Evolutionary conservation across 1,284 basidiomycete species (phyloP), one percentile per base, ranked within the genome.

Genomic region (Kalmanozyma brasiliensis): DNA sequence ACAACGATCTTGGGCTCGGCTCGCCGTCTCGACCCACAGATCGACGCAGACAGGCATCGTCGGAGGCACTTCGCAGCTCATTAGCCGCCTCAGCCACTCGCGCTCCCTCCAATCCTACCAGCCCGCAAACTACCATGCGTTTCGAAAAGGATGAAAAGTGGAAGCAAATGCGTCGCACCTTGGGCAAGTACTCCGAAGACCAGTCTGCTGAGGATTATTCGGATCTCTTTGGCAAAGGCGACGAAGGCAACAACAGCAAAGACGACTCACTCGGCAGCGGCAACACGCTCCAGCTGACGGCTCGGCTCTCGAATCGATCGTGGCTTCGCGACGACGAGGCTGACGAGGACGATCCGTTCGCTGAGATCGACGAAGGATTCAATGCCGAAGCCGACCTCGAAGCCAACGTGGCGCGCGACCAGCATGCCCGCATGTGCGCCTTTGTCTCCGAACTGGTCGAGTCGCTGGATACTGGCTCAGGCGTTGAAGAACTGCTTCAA

Each of bases 391-490:
- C 69, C 8, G 76, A 78, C 29, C 38, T 76, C 34, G 76, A 78
- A 45, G 69, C 76, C n/a, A 78, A 78, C 30, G 63, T 78, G 11
- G 76, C 76, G 4, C 49, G 76, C 9, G 76, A 78, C 38, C 68
- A 78, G 49, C 68, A 77, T 73, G 94, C 95, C 1, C 87, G 93
- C 7, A 85, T 96, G 45, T 91, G 88, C 74, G 89, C 87, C 38
- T 87, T 87, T 40, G 90, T 97, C 55, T 90, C 89, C 68, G 89
- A 90, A 67, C 86, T 95, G 57, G 90, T 98, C 40, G 93, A 95
- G 73, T 88, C 92, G 80, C 87, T 94, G 19, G 89, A 89, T 2
- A 91, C 92, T 0, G 89, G 89, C 4, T 88, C 90, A 7, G 88
- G 90, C 0, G 91, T 93, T 73, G 89, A 89, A 68, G 89, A 90